Percentiles rank a stretch among this genome's conserved stretches.
These are phyloP conservation scores for Dryas drummondii DNA, from an alignment of 306 rosid genomes.

Conservation along the genomic window DNA sequence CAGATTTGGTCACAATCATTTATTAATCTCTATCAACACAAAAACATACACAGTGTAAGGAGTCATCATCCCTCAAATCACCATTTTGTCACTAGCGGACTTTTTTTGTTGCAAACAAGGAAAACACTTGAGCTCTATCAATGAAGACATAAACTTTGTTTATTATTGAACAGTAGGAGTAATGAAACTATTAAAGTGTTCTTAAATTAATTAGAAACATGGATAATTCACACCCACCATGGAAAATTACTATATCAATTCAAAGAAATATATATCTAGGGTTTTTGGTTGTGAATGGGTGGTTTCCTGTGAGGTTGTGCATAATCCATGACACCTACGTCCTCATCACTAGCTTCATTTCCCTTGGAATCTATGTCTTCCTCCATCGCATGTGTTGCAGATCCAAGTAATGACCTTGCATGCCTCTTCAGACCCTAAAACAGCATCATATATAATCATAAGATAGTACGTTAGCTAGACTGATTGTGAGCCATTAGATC, in stretches of 20 bases:
- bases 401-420: constrained; percentile 23
- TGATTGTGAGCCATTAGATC: background rate
- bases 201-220: background rate
- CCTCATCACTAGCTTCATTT: constrained; percentile 42
- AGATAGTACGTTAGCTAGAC: background rate
- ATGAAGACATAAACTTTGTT: background rate
- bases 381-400: constrained; percentile 29
- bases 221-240: background rate
- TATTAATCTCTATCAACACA: background rate
- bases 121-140: constrained; percentile 5
- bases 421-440: constrained; percentile 31
- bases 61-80: constrained; percentile 23
- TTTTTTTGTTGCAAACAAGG: background rate
- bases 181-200: too few relatives aligned
- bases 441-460: background rate
- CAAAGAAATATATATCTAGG: constrained; percentile 26
- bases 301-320: constrained; percentile 80
- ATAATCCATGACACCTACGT: constrained; percentile 66
- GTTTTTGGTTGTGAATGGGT: constrained; percentile 80
- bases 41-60: constrained; percentile 5
- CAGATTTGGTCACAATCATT: constrained; percentile 9
- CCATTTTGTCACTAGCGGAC: constrained; percentile 12
- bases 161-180: background rate
- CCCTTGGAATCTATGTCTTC: constrained; percentile 39
- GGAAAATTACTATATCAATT: background rate